Percentiles rank a stretch among this genome's conserved stretches.
phyloP scores from a whole-genome alignment of 2,329 filamentous ascomycete species.

The Colletotrichum theobromicola region DNA sequence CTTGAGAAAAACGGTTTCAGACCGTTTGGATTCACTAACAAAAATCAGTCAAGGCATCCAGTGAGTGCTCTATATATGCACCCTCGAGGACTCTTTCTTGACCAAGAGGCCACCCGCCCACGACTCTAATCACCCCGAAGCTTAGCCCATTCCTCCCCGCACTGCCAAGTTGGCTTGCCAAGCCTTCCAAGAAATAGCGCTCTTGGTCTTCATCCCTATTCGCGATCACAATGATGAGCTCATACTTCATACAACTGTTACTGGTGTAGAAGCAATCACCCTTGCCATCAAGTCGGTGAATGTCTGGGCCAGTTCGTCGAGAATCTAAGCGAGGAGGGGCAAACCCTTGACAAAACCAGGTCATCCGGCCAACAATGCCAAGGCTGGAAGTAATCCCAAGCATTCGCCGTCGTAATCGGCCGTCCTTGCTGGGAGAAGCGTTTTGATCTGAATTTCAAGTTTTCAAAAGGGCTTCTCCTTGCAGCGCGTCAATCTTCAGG shows the following conservation, averaged over 20 bases:
- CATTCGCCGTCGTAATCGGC: neutral
- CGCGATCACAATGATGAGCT: neutral
- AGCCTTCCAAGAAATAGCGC: neutral
- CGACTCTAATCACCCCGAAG: neutral
- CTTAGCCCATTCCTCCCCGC: neutral
- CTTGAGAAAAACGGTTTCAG: neutral
- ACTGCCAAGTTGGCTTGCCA: neutral
- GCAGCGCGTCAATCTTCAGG: neutral
- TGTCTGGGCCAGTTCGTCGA: neutral
- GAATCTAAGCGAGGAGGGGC: neutral
- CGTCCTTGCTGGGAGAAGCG: neutral
- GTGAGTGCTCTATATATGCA: neutral
- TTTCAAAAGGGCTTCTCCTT: rapidly evolving
- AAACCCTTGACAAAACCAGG: neutral
- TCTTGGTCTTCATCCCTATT: neutral
- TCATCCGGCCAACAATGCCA: neutral
- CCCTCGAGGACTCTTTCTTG: neutral
- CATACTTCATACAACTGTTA: neutral
- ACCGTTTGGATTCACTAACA: neutral
- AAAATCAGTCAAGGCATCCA: rapidly evolving
- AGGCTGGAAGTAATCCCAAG: neutral
- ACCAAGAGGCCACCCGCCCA: neutral
- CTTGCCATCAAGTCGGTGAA: neutral
- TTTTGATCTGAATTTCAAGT: neutral
- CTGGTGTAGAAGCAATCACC: neutral